phyloP scores from a whole-genome alignment of 352 stramenopile species.

The Globisporangium paroecandrum region DNA sequence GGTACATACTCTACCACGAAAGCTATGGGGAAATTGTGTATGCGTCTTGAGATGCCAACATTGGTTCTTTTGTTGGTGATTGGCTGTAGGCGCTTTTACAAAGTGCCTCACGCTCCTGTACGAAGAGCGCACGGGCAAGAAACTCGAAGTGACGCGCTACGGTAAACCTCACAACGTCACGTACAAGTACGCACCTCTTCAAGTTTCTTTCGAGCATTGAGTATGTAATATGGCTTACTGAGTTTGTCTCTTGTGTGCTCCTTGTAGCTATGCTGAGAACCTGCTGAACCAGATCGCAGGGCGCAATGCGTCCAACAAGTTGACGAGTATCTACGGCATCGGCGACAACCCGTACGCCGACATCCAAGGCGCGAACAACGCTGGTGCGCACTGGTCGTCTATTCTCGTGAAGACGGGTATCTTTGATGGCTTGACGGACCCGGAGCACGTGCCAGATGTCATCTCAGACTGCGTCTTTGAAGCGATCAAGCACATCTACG shows the following conservation, averaged over 20 bases:
- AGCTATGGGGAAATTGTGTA: neutral
- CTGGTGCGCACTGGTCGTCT: slow-evolving; percentile 76
- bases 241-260: neutral
- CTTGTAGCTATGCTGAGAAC: slow-evolving; percentile 56
- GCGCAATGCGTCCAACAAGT: slow-evolving; percentile 25
- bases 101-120: slow-evolving; percentile 71
- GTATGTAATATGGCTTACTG: neutral
- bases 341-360: slow-evolving; percentile 87
- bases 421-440: slow-evolving; percentile 58
- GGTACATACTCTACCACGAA: slow-evolving; percentile 13
- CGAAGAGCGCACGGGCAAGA: slow-evolving; percentile 57
- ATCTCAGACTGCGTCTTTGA: slow-evolving; percentile 62
- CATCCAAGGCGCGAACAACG: slow-evolving; percentile 86
- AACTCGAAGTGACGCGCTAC: slow-evolving; percentile 72
- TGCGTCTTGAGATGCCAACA: neutral
- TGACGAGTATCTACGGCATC: slow-evolving; percentile 83
- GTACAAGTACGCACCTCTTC: slow-evolving; percentile 56
- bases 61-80: neutral
- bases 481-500: slow-evolving; percentile 78
- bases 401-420: slow-evolving; percentile 87
- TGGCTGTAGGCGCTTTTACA: slow-evolving; percentile 53
- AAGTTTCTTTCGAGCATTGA: neutral
- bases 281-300: slow-evolving; percentile 59
- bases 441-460: slow-evolving; percentile 65
- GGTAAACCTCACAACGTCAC: slow-evolving; percentile 84